Evolutionary conservation across 768 basidiomycete genomes (phyloP).

Genomic region (Hemileccinum impolitum): DNA sequence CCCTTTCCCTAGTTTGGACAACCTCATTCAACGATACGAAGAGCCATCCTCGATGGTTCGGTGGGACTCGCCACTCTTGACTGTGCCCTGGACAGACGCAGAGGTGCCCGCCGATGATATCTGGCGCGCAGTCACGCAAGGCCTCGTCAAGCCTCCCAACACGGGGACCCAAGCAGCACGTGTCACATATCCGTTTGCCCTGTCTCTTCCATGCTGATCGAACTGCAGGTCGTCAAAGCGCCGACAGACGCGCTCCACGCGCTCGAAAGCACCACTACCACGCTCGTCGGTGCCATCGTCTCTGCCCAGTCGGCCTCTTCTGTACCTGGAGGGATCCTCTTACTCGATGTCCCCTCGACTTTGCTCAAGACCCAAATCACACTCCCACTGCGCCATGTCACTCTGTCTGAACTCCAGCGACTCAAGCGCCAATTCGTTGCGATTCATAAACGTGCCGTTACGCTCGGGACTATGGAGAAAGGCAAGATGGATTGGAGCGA

Average conservation of each 20-base stretch:
- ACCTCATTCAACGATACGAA: constrained; percentile 81
- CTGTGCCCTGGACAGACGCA: constrained; percentile 71
- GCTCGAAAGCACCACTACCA: constrained; percentile 74
- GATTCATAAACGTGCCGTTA: constrained; percentile 86
- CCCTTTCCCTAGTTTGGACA: constrained; percentile 4
- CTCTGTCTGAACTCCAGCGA: constrained; percentile 84
- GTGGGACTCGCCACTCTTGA: constrained; percentile 96
- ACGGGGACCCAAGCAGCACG: constrained; percentile 73
- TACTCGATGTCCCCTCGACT: constrained; percentile 23
- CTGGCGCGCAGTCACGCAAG: constrained; percentile 78
- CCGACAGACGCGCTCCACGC: constrained; percentile 84
- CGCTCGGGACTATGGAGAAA: constrained; percentile 74
- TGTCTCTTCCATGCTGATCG: too few species aligned
- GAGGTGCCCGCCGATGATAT: constrained; percentile 64
- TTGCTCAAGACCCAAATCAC: constrained; percentile 43
- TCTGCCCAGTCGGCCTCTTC: constrained; percentile 55
- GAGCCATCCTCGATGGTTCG: constrained; percentile 98
- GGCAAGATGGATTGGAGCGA: constrained; percentile 77
- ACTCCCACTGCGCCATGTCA: constrained; percentile 69
- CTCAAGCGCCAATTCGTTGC: constrained; percentile 89
- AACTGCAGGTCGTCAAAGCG: constrained; percentile 67
- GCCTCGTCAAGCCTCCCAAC: constrained; percentile 83
- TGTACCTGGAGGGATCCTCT: constrained; percentile 40
- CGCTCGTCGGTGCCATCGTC: constrained; percentile 71
- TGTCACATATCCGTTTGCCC: constrained; percentile 3